These are phyloP conservation scores for Murraya paniculata DNA, from an alignment of 345 rosid genomes.

Conservation along the genomic window DNA sequence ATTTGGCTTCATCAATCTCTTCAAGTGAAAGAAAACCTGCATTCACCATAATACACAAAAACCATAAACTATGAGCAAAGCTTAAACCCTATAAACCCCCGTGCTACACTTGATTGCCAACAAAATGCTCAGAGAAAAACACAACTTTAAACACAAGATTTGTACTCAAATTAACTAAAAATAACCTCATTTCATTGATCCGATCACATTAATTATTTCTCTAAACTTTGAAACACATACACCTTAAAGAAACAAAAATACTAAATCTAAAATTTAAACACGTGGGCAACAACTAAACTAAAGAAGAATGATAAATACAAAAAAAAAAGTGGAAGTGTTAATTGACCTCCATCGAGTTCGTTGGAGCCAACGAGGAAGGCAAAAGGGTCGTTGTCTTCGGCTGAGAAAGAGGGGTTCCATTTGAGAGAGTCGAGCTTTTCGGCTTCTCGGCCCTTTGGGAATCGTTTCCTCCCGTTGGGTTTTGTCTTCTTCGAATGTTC, in stretches of 20 bases:
- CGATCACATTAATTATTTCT: neutral
- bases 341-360: slow-evolving; percentile 78
- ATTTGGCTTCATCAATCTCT: slow-evolving; percentile 81
- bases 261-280: neutral
- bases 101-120: neutral
- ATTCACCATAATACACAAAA: slow-evolving; percentile 4
- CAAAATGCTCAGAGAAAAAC: neutral
- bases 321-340: neutral
- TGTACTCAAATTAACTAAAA: neutral
- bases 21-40: slow-evolving; percentile 90
- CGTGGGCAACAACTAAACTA: neutral
- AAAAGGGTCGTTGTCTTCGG: slow-evolving; percentile 44
- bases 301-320: neutral
- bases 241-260: neutral
- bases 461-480: slow-evolving; percentile 35
- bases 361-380: slow-evolving; percentile 54
- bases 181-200: neutral
- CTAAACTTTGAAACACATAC: neutral
- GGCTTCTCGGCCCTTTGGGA: slow-evolving; percentile 29
- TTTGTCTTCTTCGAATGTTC: slow-evolving; percentile 21
- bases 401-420: slow-evolving; percentile 54
- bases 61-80: neutral
- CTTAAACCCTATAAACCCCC: slow-evolving; percentile 13
- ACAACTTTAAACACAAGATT: neutral
- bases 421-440: slow-evolving; percentile 54